A percentile compares a stretch with the other conserved stretches of the same genome.
These are phyloP conservation scores for Phaeomoniella chlamydospora DNA, from an alignment of 2,329 filamentous ascomycete species.

Conservation along the genomic window DNA sequence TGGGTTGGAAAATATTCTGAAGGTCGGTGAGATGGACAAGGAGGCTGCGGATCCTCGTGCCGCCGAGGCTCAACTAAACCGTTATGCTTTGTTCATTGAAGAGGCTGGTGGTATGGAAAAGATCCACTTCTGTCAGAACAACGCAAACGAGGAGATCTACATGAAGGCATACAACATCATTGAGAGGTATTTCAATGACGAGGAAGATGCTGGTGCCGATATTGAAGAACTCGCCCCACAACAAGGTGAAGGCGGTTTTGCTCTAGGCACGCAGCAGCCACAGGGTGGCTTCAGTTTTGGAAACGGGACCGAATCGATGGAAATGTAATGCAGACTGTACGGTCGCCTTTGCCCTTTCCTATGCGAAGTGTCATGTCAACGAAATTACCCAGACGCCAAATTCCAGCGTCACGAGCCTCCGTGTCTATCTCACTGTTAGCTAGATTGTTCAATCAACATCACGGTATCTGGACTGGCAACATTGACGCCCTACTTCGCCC, in stretches of 20 bases:
- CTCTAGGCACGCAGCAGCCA: constrained; percentile 47
- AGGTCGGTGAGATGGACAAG: constrained; percentile 98
- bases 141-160: constrained; percentile 99
- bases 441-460: too few species aligned
- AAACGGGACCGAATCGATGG: constrained; percentile 56
- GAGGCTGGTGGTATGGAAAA: constrained; percentile 99
- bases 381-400: too few species aligned
- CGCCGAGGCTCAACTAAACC: constrained; percentile 68
- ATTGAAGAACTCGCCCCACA: constrained; percentile 68
- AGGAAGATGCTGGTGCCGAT: constrained; percentile 66
- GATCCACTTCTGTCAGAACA: constrained; percentile 99
- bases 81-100: constrained; percentile 94
- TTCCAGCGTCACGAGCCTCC: too few species aligned
- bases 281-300: constrained; percentile 89
- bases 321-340: constrained; percentile 54
- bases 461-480: too few species aligned
- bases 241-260: constrained; percentile 63
- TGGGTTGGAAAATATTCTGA: constrained; percentile 96
- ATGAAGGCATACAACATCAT: constrained; percentile 99
- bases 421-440: too few species aligned
- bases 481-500: too few species aligned
- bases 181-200: constrained; percentile 99
- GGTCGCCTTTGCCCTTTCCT: not conserved
- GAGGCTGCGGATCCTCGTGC: constrained; percentile 59
- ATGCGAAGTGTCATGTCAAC: not conserved